phyloP scores from a whole-genome alignment of 2,329 filamentous ascomycete genomes.

The Xylaria hypoxylon region DNA sequence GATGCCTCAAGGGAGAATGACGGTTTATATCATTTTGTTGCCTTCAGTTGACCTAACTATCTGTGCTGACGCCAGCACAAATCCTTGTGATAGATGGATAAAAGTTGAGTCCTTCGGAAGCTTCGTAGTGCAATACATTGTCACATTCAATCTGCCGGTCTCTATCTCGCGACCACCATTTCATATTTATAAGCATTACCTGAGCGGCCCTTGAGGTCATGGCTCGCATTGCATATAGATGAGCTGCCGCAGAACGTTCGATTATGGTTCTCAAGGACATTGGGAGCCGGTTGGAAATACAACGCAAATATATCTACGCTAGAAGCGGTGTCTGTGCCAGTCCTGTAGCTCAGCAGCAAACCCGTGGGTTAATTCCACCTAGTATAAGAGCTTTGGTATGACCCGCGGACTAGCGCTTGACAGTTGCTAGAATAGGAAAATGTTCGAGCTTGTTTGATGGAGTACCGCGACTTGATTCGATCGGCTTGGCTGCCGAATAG shows the following conservation, averaged over 20 bases:
- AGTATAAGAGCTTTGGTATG: not conserved
- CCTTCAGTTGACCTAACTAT: not conserved
- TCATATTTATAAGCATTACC: conserved; percentile 11
- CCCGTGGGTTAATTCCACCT: not conserved
- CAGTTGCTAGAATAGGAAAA: conserved; percentile 19
- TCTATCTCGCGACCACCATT: not conserved
- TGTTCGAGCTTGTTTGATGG: not conserved
- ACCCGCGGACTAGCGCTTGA: not conserved
- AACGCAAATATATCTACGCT: not conserved
- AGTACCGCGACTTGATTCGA: conserved; percentile 1
- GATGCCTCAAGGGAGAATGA: not conserved
- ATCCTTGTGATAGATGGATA: not conserved
- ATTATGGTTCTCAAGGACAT: not conserved
- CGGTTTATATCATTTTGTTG: conserved; percentile 1
- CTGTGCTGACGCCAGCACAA: not conserved
- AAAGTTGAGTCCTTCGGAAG: not conserved
- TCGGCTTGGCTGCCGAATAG: not conserved
- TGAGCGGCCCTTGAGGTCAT: not conserved
- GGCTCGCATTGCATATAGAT: not conserved
- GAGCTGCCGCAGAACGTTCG: not conserved
- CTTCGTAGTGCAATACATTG: not conserved
- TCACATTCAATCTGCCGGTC: not conserved
- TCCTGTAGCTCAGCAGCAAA: not conserved
- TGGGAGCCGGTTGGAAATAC: not conserved
- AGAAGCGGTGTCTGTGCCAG: not conserved